Percentiles rank a stretch among this genome's conserved stretches.
These are phyloP conservation scores for Leptodermis oblonga DNA, from an alignment of 257 asterid genomes.

Conservation along the genomic window DNA sequence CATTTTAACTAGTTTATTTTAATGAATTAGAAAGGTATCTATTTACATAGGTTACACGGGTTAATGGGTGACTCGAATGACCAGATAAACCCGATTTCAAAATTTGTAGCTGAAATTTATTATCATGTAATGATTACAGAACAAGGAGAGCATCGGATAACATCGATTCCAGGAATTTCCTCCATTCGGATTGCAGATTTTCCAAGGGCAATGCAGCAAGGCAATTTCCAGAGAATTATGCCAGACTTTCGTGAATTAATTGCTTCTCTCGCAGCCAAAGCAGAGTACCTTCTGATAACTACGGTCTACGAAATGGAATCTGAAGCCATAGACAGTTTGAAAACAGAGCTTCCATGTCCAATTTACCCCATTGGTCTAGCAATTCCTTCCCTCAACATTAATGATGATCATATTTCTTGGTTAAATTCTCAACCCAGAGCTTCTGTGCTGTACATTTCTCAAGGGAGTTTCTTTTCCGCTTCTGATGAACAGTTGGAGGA, in stretches of 20 bases:
- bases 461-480: slow-evolving; percentile 69
- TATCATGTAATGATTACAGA: slow-evolving; percentile 24
- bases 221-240: slow-evolving; percentile 23
- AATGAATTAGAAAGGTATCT: too few relatives aligned
- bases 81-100: too few relatives aligned
- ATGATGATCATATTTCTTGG: slow-evolving; percentile 40
- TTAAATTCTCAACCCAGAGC: slow-evolving; percentile 51
- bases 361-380: slow-evolving; percentile 61
- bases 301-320: slow-evolving; percentile 50
- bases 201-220: slow-evolving; percentile 17
- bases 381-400: slow-evolving; percentile 43
- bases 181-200: slow-evolving; percentile 39
- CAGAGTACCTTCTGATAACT: slow-evolving; percentile 38
- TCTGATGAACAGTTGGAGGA: slow-evolving; percentile 50
- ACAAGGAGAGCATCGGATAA: slow-evolving; percentile 31
- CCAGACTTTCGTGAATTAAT: slow-evolving; percentile 11
- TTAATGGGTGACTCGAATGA: too few relatives aligned
- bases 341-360: slow-evolving; percentile 37
- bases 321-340: slow-evolving; percentile 35
- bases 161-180: slow-evolving; percentile 49
- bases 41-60: too few relatives aligned
- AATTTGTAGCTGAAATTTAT: too few relatives aligned
- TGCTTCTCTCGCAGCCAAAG: slow-evolving; percentile 20
- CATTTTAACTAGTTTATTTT: too few relatives aligned
- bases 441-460: slow-evolving; percentile 60